Conservation (phyloP, 2,329 filamentous ascomycete species). For the Neoascochyta sp. region DNA sequence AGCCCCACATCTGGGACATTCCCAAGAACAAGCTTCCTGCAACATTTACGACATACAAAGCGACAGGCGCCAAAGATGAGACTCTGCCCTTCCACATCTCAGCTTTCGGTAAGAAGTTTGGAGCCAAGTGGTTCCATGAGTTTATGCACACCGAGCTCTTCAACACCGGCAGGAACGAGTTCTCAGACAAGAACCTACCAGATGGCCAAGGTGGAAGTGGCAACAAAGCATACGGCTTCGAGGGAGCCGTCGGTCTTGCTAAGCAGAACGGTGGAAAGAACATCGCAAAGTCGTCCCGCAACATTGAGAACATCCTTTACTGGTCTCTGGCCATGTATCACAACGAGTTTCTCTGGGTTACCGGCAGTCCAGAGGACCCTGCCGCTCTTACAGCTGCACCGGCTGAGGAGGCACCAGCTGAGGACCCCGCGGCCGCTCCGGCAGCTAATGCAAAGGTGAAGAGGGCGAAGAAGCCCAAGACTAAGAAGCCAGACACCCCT, state of each 20-base stretch:
- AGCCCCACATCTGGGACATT: conserved; percentile 9
- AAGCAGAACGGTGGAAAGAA: conserved; percentile 7
- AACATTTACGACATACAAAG: conserved; percentile 7
- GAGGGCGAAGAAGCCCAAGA: conserved; percentile 3
- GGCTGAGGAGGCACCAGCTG: conserved; percentile 1
- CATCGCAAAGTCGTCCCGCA: conserved; percentile 4
- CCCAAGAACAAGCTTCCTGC: conserved; percentile 5
- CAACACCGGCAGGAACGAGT: conserved; percentile 2
- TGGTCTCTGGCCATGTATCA: conserved; percentile 10
- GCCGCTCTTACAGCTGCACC: conserved; percentile 1
- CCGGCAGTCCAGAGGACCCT: conserved; percentile 6
- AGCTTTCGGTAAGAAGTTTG: conserved; percentile 7
- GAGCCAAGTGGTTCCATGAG: conserved; percentile 11
- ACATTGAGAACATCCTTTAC: conserved; percentile 10
- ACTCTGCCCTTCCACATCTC: conserved; percentile 9
- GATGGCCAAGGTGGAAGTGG: conserved; percentile 3
- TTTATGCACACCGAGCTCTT: conserved; percentile 10
- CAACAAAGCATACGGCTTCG: conserved; percentile 3
- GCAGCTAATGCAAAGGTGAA: conserved; percentile 3
- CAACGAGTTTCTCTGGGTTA: conserved; percentile 9
- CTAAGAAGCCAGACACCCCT: background rate
- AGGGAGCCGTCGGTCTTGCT: conserved; percentile 5
- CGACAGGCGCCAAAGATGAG: conserved; percentile 4
- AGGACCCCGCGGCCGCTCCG: no score
- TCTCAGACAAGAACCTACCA: conserved; percentile 6